Evolutionary conservation across 73 alveolate genomes (phyloP).

Genomic region (Diophrys sp.): DNA sequence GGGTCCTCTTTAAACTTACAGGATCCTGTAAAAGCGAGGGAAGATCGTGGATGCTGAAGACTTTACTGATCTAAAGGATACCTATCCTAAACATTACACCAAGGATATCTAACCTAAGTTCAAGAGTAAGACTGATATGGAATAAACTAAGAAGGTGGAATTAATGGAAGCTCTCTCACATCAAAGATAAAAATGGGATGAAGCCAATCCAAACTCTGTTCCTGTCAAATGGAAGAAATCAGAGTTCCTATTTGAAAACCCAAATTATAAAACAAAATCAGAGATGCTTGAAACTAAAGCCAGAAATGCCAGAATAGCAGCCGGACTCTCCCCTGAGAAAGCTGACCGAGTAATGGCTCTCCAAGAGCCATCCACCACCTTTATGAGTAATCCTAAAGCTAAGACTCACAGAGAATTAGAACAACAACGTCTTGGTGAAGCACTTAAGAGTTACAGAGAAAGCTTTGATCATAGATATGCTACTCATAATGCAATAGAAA

Average conservation of each 20-base stretch:
- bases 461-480: background rate
- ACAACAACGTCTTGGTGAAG: background rate
- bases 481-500: background rate
- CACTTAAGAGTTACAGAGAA: background rate
- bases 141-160: conserved; percentile 54
- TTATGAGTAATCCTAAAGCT: conserved; percentile 62
- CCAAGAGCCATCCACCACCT: conserved; percentile 6
- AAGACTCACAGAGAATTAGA: conserved; percentile 45
- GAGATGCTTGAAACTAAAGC: conserved; percentile 58
- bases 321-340: conserved; percentile 64
- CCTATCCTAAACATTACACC: conserved; percentile 83
- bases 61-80: conserved; percentile 66
- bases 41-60: conserved; percentile 83
- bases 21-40: conserved; percentile 89
- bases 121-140: conserved; percentile 57
- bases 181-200: conserved; percentile 71
- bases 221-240: conserved; percentile 32
- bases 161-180: conserved; percentile 48
- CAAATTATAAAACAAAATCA: conserved; percentile 58
- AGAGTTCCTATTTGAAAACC: conserved; percentile 59
- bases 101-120: conserved; percentile 33
- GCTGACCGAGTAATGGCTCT: conserved; percentile 13
- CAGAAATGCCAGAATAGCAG: conserved; percentile 61
- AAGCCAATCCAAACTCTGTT: conserved; percentile 64
- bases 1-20: conserved; percentile 75